Evolutionary conservation across 1,284 basidiomycete genomes (phyloP), one percentile per base, ranked within the genome.

Genomic region (Mycena sp.): DNA sequence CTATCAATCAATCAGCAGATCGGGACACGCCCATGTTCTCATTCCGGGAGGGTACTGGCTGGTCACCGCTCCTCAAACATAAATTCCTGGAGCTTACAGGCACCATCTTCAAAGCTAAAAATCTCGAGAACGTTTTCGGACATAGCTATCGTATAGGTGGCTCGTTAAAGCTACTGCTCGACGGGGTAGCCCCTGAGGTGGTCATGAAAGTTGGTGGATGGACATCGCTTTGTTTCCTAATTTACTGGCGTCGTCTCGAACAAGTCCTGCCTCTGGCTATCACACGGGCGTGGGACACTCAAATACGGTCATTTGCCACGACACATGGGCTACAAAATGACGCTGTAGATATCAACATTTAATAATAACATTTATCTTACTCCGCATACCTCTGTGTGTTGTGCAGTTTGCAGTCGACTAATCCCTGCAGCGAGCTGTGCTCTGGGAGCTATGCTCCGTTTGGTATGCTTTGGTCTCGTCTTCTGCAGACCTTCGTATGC

Each of bases 31-130:
- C 72, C 12, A 52, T 73, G n/a, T 72, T 73, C 35, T 44, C 71
- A 4, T 73, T 61, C 40, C 17, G 29, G 10, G 21, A n/a, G 11
- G 43, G 21, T 19, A 10, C 16, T 10, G 11, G 11, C 9, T 45
- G 43, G 43, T 12, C 19, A 21, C 43, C 43, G 11, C 61, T 73
- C 4, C 67, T 68, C 3, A 69, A 63, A 43, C 25, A 12, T 14
- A 51, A 21, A 2, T 73, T 74, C 51, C 30, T 74, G 5, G 29
- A 17, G 1, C 32, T 70, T 0, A 72, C 70, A 60, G 74, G 73
- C 63, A 25, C 54, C 7, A 69, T 75, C 19, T 72, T 72, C 70
- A 11, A 25, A 0, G 38, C 32, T 16, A 25, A 19, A 3, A 7
- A 26, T 1, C 58, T 60, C 35, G 50, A 60, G 6, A n/a, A 53